These are phyloP conservation scores for Sungouiella thailandica DNA, from an alignment of 805 yeast species.

Conservation along the genomic window DNA sequence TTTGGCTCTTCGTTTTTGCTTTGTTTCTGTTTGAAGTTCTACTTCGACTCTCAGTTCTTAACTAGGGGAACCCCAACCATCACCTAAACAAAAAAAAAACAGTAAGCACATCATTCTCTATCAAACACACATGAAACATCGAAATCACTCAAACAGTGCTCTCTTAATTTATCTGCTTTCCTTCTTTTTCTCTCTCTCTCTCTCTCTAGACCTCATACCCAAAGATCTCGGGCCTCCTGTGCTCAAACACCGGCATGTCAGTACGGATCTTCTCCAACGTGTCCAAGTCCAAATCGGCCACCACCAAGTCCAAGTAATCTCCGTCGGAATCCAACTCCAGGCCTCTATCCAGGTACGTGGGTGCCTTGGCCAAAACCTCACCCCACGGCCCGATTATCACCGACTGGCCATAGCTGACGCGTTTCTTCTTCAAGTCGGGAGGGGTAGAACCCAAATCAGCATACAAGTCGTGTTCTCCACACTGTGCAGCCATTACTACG, in stretches of 20 bases:
- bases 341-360: conserved; percentile 24
- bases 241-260: conserved; percentile 76
- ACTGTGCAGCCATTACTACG: conserved; percentile 86
- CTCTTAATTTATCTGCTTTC: too few species aligned
- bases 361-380: conserved; percentile 51
- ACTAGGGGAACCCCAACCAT: too few species aligned
- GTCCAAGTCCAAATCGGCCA: conserved; percentile 63
- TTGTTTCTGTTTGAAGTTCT: too few species aligned
- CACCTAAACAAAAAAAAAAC: too few species aligned
- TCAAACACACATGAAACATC: too few species aligned
- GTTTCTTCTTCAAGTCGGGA: conserved; percentile 24
- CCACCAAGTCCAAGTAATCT: conserved; percentile 39
- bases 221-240: conserved; percentile 61
- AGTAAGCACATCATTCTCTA: too few species aligned
- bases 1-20: too few species aligned
- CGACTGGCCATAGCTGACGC: conserved; percentile 84
- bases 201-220: conserved; percentile 29
- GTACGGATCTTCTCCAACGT: conserved; percentile 46
- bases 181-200: conserved; percentile 1
- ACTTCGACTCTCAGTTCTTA: too few species aligned
- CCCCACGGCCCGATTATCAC: conserved; percentile 95
- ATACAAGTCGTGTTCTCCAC: conserved; percentile 63
- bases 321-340: conserved; percentile 22
- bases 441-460: conserved; percentile 25
- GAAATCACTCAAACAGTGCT: too few species aligned